Conservation (phyloP, 352 stramenopile genomes). For the Pelagophyceae sp. region DNA sequence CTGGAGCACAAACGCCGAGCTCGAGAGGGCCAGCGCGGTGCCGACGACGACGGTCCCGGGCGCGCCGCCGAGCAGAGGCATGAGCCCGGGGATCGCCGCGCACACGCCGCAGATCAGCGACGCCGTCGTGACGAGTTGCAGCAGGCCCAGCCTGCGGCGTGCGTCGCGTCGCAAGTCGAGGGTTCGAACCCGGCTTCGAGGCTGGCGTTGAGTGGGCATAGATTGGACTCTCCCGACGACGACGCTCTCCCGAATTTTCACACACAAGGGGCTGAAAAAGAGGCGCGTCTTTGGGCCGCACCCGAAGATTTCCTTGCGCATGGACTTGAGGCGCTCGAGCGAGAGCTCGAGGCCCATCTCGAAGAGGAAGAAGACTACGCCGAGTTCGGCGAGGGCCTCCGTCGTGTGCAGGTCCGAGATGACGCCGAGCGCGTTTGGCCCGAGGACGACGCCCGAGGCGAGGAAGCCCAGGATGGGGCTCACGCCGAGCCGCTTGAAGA, state of each 20-base stretch:
- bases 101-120: slow-evolving; percentile 39
- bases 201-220: too few relatives aligned
- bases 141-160: slow-evolving; percentile 35
- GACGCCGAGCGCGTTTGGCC: slow-evolving; percentile 60
- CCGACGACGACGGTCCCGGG: slow-evolving; percentile 53
- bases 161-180: slow-evolving; percentile 49
- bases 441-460: slow-evolving; percentile 57
- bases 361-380: slow-evolving; percentile 78
- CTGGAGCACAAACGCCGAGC: slow-evolving; percentile 51
- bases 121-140: slow-evolving; percentile 55
- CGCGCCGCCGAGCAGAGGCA: slow-evolving; percentile 10
- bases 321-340: slow-evolving; percentile 57
- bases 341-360: slow-evolving; percentile 74
- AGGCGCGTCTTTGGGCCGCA: too few relatives aligned
- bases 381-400: slow-evolving; percentile 39
- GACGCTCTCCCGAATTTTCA: too few relatives aligned
- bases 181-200: too few relatives aligned
- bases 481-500: slow-evolving; percentile 56
- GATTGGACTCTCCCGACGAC: too few relatives aligned
- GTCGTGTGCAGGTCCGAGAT: slow-evolving; percentile 46
- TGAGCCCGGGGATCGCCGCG: slow-evolving; percentile 17
- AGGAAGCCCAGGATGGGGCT: slow-evolving; percentile 71
- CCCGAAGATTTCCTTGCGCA: slow-evolving; percentile 70
- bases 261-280: too few relatives aligned
- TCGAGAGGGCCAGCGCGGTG: slow-evolving; percentile 56